Evolutionary conservation across 768 basidiomycete species (phyloP), one percentile per base, ranked within the genome.

Genomic region (Tephrocybe rancida): DNA sequence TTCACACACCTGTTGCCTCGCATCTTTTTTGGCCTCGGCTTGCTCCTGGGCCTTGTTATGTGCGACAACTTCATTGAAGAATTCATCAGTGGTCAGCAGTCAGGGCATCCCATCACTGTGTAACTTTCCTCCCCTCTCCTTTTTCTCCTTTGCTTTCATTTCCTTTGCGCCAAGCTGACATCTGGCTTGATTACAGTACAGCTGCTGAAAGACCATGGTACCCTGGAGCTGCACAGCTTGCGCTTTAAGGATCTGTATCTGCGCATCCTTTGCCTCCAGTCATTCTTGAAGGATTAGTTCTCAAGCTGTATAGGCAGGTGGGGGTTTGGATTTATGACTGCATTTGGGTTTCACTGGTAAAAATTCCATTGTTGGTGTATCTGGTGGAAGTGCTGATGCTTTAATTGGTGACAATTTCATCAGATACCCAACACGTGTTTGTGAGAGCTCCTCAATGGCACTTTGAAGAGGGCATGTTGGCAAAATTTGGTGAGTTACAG

Each of bases 391-490:
- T 24, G 21, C n/a, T 22, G 19, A 13, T 10, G 42, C n/a, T 22
- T 44, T 44, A 22, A 44, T 22, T 5, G 58, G 51, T 11, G 58
- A 59, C 9, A 32, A 9, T 10, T 14, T 38, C 27, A 45, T 8
- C n/a, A 59, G 18, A 44, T 51, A 59, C 0, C 47, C 13, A 1
- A 54, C 46, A 4, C 48, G 37, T 44, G 35, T 27, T 30, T n/a
- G 26, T 43, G 25, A 14, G 16, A 34, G 21, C 49, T 32, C 21
- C 9, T 38, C 47, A 41, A 27, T 32, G 25, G 14, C 50, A 47
- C 27, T 49, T 41, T 5, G 42, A 22, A 16, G 1, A 2, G 1
- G 25, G 13, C 14, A 44, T 19, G 16, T 41, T 22, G 18, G 38
- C 13, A 13, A 2, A 41, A 25, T 8, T 9, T 52, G 51, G 41